Conservation (phyloP, 345 rosid species). For the Carallia pectinifolia region DNA sequence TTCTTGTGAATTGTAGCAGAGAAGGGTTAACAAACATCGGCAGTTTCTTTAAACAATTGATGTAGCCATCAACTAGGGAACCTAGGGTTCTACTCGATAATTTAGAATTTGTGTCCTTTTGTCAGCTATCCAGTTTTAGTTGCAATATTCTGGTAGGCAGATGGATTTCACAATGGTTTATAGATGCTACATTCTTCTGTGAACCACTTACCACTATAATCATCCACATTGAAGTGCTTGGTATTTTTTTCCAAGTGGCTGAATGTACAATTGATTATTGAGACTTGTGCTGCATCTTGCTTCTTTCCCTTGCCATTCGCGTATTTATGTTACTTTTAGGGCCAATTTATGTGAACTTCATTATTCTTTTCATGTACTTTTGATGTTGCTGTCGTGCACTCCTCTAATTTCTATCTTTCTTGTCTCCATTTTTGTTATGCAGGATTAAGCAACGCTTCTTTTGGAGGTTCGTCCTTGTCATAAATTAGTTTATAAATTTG, state of each 20-base stretch:
- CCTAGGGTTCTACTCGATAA: background rate
- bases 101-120: background rate
- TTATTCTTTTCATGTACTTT: background rate
- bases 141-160: background rate
- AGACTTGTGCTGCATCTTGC: background rate
- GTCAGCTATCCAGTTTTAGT: background rate
- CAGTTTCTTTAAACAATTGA: background rate
- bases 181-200: too few species aligned
- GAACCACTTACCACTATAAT: background rate
- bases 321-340: background rate
- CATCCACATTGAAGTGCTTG: background rate
- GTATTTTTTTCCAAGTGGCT: background rate
- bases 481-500: too few species aligned
- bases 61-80: background rate
- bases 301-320: background rate
- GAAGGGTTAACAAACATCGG: background rate
- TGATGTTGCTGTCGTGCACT: background rate
- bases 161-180: too few species aligned
- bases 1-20: too few species aligned
- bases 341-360: background rate
- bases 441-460: conserved; percentile 68
- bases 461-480: conserved; percentile 48
- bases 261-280: background rate
- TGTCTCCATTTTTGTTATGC: conserved; percentile 24
- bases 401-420: background rate